Base-by-base conservation (phyloP, 495 filamentous ascomycete genomes). In the Bathelium albidoporum region DNA sequence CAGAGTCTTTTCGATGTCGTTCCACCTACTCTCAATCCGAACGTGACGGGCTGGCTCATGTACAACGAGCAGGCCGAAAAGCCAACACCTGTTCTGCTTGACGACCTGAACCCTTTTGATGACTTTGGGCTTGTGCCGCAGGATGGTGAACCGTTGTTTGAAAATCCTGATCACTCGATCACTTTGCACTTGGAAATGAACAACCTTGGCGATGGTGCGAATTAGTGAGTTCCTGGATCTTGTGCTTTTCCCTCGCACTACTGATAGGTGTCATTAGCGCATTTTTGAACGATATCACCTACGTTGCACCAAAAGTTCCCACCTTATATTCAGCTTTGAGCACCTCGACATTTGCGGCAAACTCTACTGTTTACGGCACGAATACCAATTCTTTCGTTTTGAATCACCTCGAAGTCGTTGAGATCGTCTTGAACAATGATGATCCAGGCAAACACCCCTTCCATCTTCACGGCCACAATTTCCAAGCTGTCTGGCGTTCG, bases 401-500 rank as follows among this genome's bases (percentile, higher is more conserved):
- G 0, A 76, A 84, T 0, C 82, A 87, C 58, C 80, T 80, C 53
- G 76, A 94, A 28, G 74, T 90, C 7, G 80, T 95, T 55, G 86
- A 96, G 59, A 85, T 96, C 44, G 75, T 92, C 26, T 70, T 96
- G 9, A 94, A 94, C 81, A 96, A 94, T 71, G 69, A 79, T 14
- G 89, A 91, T 66, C 69, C 80, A 0, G 87, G 87, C 52, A 83
- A 80, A 20, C 90, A 96, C 71, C 91, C 91, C 0, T 94, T 94
- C 81, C 89, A 95, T 77, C 77, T 95, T 1, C 90, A 95, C 79
- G 91, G 90, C 1, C 91, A 95, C 75, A 81, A 84, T 64, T 94
- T 92, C 77, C 90, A 94, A 69, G 75, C 90, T 5, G 71, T 90
- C 39, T 74, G 76, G 29, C 83, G 87, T 0, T 78, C 84, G 1